Conservation (phyloP, 1,284 basidiomycete genomes). For the Coniophora puteana region DNA sequence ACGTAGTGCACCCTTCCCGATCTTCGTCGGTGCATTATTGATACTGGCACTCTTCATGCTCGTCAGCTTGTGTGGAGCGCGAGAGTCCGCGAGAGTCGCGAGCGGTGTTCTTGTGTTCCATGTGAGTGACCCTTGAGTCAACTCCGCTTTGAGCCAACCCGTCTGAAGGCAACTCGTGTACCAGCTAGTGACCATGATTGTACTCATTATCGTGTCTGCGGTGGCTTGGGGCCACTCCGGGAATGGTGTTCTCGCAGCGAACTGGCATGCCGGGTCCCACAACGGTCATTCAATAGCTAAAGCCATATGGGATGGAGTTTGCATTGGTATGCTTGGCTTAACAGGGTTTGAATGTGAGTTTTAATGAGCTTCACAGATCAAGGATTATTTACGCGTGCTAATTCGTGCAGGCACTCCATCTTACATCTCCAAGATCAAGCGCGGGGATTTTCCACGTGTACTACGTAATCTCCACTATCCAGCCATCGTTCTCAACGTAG, state of each 20-base stretch:
- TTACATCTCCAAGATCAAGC: constrained; percentile 57
- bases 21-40: constrained; percentile 44
- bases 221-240: constrained; percentile 52
- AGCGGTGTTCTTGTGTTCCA: constrained; percentile 55
- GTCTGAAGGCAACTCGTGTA: no score
- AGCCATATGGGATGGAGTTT: constrained; percentile 55
- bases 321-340: constrained; percentile 64
- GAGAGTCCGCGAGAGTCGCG: constrained; percentile 59
- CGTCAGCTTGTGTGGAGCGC: constrained; percentile 55
- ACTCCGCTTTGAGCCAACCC: constrained; percentile 1
- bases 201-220: constrained; percentile 43
- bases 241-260: constrained; percentile 42
- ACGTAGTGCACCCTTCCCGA: constrained; percentile 49
- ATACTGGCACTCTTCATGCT: constrained; percentile 49
- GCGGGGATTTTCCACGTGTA: constrained; percentile 50
- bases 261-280: constrained; percentile 46
- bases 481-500: constrained; percentile 48
- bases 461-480: constrained; percentile 63
- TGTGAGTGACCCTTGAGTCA: constrained; percentile 31
- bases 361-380: background rate
- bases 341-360: constrained; percentile 64
- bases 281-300: constrained; percentile 26
- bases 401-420: constrained; percentile 50
- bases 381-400: constrained; percentile 4
- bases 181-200: constrained; percentile 52